Conservation (phyloP, 2,329 filamentous ascomycete species). For the Colletotrichum graminicola region DNA sequence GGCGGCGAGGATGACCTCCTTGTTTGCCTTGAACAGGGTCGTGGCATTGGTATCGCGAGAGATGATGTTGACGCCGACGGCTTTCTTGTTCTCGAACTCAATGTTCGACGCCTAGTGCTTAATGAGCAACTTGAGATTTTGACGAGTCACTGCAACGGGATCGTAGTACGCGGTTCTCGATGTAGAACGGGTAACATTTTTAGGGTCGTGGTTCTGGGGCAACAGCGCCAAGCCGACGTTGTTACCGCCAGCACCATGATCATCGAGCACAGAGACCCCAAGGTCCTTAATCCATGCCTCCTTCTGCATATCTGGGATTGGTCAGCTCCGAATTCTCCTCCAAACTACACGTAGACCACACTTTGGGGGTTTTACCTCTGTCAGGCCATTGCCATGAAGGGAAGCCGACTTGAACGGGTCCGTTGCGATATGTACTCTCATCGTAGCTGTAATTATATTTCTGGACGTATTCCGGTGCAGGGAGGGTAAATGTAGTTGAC, state of each 20-base stretch:
- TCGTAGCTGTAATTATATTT: conserved; percentile 44
- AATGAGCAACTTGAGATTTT: conserved; percentile 55
- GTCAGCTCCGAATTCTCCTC: not conserved
- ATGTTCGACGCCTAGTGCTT: conserved; percentile 49
- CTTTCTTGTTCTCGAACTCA: conserved; percentile 42
- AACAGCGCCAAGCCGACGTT: conserved; percentile 47
- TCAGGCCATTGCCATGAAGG: conserved; percentile 47
- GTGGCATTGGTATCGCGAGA: conserved; percentile 11
- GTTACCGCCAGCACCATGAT: conserved; percentile 41
- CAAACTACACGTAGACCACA: accelerated
- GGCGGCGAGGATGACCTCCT: conserved; percentile 58
- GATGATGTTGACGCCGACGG: conserved; percentile 53
- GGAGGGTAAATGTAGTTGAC: conserved; percentile 46
- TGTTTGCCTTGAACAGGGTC: conserved; percentile 42
- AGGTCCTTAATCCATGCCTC: conserved; percentile 37
- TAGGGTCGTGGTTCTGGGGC: conserved; percentile 52
- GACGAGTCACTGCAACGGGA: conserved; percentile 50
- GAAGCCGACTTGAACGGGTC: conserved; percentile 45
- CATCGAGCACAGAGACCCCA: conserved; percentile 34
- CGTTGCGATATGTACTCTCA: conserved; percentile 44
- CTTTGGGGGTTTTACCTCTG: conserved; percentile 25
- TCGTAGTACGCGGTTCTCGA: conserved; percentile 48
- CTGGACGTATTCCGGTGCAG: conserved; percentile 48
- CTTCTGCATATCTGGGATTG: conserved; percentile 24
- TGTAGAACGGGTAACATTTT: conserved; percentile 54